Base-by-base conservation (phyloP, 2,329 filamentous ascomycete genomes). In the Didymellaceae sp. region DNA sequence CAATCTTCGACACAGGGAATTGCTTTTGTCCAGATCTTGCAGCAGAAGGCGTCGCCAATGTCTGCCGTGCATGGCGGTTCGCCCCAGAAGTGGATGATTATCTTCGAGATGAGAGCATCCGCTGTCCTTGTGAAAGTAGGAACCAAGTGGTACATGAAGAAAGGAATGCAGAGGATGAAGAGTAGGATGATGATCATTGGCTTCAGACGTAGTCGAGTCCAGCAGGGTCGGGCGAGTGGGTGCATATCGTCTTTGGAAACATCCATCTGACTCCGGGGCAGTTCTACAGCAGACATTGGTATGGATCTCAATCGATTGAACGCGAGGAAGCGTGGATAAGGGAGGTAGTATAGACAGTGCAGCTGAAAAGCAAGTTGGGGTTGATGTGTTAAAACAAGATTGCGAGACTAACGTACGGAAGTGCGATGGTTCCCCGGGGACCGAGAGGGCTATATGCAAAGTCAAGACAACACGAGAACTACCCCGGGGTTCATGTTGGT, bases 1-100 rank as follows among this genome's bases (percentile, higher is more conserved):
- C 67, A 70, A 42, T 65, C 59, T 40, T 68, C 61, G 2, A 66
- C 33, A 25, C 67, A 70, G 1, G 66, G 66, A 17, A 62, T 45
- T 7, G 65, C 67, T n/a, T 52, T 40, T 17, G 62, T 52, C 35
- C 62, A 65, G 6, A 70, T 43, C 3, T 50, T 51, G 40, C 67
- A 70, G 39, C 66, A 70, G 9, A 56, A 25, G 5, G 46, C 47
- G 11, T 53, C 26, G 13, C 67, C 67, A 18, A 70, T 54, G 10
- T 66, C 56, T 21, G 54, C 54, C 5, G 60, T 67, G 44, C 67
- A 70, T 20, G 55, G 52, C 25, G 17, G 51, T 25, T 20, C 45
- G n/a, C 24, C 31, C n/a, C 28, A 32, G 30, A 52, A 52, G 14
- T 45, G 39, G 13, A 33, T 7, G 20, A 49, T 11, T 22, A 54